phyloP scores from a whole-genome alignment of 176 grass and related monocot genomes.

The Zea luxurians region DNA sequence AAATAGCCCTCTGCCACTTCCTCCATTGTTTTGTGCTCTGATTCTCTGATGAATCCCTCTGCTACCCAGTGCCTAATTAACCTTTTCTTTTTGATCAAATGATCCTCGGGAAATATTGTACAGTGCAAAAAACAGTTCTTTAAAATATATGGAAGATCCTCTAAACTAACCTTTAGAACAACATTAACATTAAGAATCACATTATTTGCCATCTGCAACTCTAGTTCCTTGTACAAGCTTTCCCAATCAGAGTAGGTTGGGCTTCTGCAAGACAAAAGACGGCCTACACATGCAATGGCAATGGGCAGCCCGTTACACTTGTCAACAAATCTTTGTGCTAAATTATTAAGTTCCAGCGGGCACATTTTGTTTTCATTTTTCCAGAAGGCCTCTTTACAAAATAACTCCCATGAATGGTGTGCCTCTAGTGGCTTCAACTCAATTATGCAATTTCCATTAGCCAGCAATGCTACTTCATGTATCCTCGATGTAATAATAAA shows the following conservation, averaged over 20 bases:
- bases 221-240: neutral
- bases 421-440: constrained; percentile 38
- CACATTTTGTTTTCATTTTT: constrained; percentile 11
- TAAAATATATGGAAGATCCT: neutral
- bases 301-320: constrained; percentile 49
- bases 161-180: constrained; percentile 13
- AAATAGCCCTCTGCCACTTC: constrained; percentile 45
- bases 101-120: neutral
- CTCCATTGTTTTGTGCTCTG: constrained; percentile 38
- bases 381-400: constrained; percentile 44
- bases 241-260: neutral
- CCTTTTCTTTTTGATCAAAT: neutral
- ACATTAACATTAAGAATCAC: neutral
- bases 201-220: neutral
- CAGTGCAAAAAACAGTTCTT: constrained; percentile 8
- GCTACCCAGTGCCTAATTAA: neutral
- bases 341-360: constrained; percentile 6
- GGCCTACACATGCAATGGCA: constrained; percentile 44
- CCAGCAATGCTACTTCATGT: constrained; percentile 29
- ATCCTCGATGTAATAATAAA: constrained; percentile 14
- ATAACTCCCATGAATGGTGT: constrained; percentile 35
- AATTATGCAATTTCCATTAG: constrained; percentile 20
- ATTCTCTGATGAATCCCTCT: constrained; percentile 31
- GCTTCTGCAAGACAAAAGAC: constrained; percentile 39
- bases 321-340: constrained; percentile 15